Conservation (phyloP, 768 basidiomycete genomes). For the Lyophyllum atratum region DNA sequence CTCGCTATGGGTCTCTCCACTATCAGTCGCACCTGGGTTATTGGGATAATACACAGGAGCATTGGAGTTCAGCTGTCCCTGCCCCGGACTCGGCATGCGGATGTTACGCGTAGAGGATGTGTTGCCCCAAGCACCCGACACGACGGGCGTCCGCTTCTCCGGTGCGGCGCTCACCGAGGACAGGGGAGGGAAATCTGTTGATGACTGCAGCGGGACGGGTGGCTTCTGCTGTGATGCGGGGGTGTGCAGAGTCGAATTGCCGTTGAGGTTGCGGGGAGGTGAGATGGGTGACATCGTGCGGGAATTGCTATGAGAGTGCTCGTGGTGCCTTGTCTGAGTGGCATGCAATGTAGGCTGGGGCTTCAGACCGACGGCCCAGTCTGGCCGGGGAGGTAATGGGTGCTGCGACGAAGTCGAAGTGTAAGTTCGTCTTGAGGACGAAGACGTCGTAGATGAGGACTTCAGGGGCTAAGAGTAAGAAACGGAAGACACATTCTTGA, state of each 20-base stretch:
- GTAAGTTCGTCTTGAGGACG: slow-evolving; percentile 76
- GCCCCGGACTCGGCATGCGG: slow-evolving; percentile 40
- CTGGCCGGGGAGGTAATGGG: slow-evolving; percentile 81
- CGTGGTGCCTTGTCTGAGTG: slow-evolving; percentile 52
- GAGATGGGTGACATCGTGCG: slow-evolving; percentile 45
- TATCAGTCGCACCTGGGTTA: slow-evolving; percentile 11
- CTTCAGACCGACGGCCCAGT: slow-evolving; percentile 88
- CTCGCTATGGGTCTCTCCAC: slow-evolving; percentile 33
- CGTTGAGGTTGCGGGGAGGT: slow-evolving; percentile 36
- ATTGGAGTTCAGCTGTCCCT: slow-evolving; percentile 27
- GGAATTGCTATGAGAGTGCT: slow-evolving; percentile 40
- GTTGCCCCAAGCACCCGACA: slow-evolving; percentile 74
- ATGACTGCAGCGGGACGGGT: slow-evolving; percentile 41
- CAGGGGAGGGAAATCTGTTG: slow-evolving; percentile 74
- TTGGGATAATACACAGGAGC: slow-evolving; percentile 38
- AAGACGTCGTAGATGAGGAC: slow-evolving; percentile 81
- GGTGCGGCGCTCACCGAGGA: slow-evolving; percentile 38
- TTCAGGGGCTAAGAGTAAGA: slow-evolving; percentile 18
- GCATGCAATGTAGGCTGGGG: slow-evolving; percentile 69
- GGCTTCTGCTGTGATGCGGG: slow-evolving; percentile 33
- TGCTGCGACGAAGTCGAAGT: slow-evolving; percentile 77
- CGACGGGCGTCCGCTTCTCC: slow-evolving; percentile 56
- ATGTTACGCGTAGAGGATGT: slow-evolving; percentile 53
- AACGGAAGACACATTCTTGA: not conserved
- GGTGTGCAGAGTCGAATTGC: slow-evolving; percentile 26